Evolutionary conservation across 1,139 yeast genomes (phyloP).

Genomic region (Geotrichum aggregatum): DNA sequence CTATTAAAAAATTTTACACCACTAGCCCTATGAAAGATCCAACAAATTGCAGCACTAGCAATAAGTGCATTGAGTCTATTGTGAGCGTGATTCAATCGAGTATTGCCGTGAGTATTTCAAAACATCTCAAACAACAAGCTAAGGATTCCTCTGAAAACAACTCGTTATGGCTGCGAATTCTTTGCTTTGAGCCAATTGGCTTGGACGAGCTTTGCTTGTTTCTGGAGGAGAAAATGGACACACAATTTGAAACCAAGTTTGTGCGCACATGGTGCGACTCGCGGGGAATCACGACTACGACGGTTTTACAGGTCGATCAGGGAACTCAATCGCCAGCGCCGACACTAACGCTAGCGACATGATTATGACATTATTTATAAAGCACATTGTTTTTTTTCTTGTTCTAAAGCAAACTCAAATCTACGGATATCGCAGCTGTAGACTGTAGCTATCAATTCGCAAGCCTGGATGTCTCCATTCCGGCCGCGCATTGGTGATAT

Average conservation of each 20-base stretch:
- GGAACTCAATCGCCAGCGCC: no score
- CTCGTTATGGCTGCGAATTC: conserved; percentile 25
- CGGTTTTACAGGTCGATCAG: background rate
- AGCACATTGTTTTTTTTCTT: no score
- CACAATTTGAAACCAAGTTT: conserved; percentile 23
- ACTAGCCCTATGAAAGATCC: background rate
- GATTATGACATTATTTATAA: no score
- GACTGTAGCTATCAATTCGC: no score
- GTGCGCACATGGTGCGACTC: conserved; percentile 29
- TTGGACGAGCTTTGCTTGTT: conserved; percentile 23
- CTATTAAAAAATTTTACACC: background rate
- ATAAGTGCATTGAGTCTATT: no score
- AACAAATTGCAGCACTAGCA: no score
- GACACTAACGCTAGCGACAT: no score
- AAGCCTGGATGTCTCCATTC: no score
- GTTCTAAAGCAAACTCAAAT: no score
- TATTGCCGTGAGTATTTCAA: background rate
- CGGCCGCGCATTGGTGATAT: no score
- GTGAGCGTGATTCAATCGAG: no score
- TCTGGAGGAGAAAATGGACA: conserved; percentile 19
- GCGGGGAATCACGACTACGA: conserved; percentile 25
- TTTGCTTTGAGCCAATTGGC: conserved; percentile 25
- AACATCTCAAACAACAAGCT: background rate
- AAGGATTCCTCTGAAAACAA: conserved; percentile 8
- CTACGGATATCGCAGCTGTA: no score